Percentiles rank a stretch among this genome's conserved stretches.
Evolutionary conservation across 192 early-diverging fungal genomes (phyloP).

Genomic region (Backusella tarrabulga): DNA sequence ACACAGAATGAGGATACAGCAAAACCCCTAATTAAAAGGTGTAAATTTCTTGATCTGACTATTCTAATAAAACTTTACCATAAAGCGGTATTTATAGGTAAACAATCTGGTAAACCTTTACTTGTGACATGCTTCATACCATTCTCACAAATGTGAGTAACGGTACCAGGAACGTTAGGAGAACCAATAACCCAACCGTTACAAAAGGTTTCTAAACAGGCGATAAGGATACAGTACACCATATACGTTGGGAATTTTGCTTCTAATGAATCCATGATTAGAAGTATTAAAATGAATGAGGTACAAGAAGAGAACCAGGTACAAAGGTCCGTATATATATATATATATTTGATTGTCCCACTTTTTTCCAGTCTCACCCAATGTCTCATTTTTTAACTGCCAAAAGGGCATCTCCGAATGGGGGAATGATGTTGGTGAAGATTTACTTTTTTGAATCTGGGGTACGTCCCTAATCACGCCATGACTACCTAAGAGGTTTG

Average conservation of each 20-base stretch:
- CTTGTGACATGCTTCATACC: slow-evolving; percentile 7
- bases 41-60: background rate
- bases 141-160: slow-evolving; percentile 30
- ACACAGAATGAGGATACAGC: slow-evolving; percentile 45
- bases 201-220: slow-evolving; percentile 37
- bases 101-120: slow-evolving; percentile 26
- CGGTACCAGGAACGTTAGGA: slow-evolving; percentile 39
- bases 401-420: background rate
- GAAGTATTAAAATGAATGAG: background rate
- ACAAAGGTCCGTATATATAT: background rate
- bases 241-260: slow-evolving; percentile 38
- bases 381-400: background rate
- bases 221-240: slow-evolving; percentile 40
- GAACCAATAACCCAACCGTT: slow-evolving; percentile 46
- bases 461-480: background rate
- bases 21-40: slow-evolving; percentile 36
- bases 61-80: slow-evolving; percentile 4
- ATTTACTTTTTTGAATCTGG: background rate
- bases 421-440: background rate
- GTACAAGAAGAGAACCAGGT: background rate
- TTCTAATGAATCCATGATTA: slow-evolving; percentile 39
- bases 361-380: background rate
- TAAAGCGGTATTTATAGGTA: slow-evolving; percentile 28
- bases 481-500: background rate
- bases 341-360: background rate